phyloP scores from a whole-genome alignment of 2,329 filamentous ascomycete species.

The Monilinia fructigena region DNA sequence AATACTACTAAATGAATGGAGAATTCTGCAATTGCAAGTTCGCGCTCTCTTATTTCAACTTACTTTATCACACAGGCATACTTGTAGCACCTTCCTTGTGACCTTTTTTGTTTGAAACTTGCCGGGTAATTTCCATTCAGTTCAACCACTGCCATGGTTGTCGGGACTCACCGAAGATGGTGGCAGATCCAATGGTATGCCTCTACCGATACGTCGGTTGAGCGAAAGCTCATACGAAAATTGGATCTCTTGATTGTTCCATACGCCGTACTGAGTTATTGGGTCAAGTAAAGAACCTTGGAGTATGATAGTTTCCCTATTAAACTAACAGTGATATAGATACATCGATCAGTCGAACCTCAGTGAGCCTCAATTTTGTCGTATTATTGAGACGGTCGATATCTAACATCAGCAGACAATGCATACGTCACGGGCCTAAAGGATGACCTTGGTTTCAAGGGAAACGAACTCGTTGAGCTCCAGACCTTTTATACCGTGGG shows the following conservation, averaged over 20 bases:
- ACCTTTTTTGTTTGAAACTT: not conserved
- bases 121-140: not conserved
- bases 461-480: slow-evolving; percentile 48
- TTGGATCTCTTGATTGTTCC: slow-evolving; percentile 55
- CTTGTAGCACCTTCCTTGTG: not conserved
- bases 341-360: slow-evolving; percentile 31
- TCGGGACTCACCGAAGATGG: not conserved
- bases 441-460: slow-evolving; percentile 48
- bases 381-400: not conserved
- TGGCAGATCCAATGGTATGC: slow-evolving; percentile 46
- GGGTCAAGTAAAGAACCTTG: slow-evolving; percentile 41
- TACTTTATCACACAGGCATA: not conserved
- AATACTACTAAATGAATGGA: not conserved
- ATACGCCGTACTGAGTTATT: slow-evolving; percentile 55
- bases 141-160: not conserved
- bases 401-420: slow-evolving; percentile 32
- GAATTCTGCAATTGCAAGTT: not conserved
- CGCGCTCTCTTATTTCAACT: not conserved
- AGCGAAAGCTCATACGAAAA: slow-evolving; percentile 53
- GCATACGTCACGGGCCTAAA: slow-evolving; percentile 36
- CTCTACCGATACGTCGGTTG: slow-evolving; percentile 49
- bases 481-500: slow-evolving; percentile 31
- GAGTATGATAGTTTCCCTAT: not conserved
- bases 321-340: not conserved
- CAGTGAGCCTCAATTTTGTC: slow-evolving; percentile 23